Percentiles rank a stretch among this genome's conserved stretches.
Conservation (phyloP, 2,329 filamentous ascomycete species). For the Chaetomium sp. region DNA sequence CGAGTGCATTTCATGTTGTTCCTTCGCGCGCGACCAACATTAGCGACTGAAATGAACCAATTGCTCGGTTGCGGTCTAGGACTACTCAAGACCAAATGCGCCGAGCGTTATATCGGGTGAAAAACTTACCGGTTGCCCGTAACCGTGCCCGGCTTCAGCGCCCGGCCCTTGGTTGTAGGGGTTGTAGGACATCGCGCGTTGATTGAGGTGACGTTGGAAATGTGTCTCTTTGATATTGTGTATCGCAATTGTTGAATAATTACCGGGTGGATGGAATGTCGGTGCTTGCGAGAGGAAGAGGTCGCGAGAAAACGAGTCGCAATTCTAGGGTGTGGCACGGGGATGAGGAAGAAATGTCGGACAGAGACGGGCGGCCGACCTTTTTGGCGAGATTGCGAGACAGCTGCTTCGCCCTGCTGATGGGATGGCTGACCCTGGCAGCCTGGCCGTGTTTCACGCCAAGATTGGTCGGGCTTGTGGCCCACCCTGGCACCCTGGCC, state of each 20-base stretch:
- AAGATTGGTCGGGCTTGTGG: not conserved
- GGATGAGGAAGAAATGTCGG: not conserved
- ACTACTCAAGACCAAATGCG: not conserved
- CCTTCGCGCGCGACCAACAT: conserved; percentile 26
- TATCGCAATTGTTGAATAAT: not conserved
- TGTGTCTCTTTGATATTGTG: not conserved
- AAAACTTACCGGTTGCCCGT: conserved; percentile 40
- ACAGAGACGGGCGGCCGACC: not conserved
- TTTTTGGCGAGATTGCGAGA: conserved; percentile 10
- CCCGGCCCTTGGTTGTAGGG: conserved; percentile 53
- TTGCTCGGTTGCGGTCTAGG: no score
- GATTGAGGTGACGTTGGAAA: not conserved
- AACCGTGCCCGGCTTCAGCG: conserved; percentile 42
- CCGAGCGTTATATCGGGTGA: conserved; percentile 5
- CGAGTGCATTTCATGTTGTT: conserved; percentile 50
- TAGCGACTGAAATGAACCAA: conserved; percentile 1
- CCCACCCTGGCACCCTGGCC: no score
- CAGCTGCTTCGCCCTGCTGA: conserved; percentile 9
- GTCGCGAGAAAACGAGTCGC: no score
- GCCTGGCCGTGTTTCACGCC: not conserved
- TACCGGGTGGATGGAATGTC: not conserved
- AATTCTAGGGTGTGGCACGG: not conserved
- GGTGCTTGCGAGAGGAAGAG: not conserved
- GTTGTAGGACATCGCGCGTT: conserved; percentile 48
- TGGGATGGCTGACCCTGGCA: not conserved